phyloP scores from a whole-genome alignment of 805 yeast species.

The Saccharomycopsis sp. region DNA sequence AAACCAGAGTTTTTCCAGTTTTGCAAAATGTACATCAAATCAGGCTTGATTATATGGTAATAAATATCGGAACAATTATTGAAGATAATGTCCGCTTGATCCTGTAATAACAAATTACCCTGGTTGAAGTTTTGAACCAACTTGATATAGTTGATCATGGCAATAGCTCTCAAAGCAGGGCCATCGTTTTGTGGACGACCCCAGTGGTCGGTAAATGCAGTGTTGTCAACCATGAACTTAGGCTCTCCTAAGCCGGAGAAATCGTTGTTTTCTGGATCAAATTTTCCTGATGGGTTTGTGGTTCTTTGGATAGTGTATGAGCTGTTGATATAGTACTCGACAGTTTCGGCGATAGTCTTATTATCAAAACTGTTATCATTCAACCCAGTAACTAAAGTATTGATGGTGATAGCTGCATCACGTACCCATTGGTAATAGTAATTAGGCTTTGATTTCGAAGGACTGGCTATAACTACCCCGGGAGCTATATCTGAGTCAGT shows the following conservation, averaged over 20 bases:
- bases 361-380: conserved; percentile 34
- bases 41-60: conserved; percentile 48
- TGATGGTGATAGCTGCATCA: conserved; percentile 78
- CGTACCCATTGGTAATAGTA: conserved; percentile 89
- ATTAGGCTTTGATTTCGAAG: conserved; percentile 64
- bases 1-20: conserved; percentile 54
- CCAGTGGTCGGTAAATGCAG: conserved; percentile 64
- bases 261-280: conserved; percentile 28
- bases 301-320: conserved; percentile 56
- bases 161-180: conserved; percentile 72
- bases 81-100: conserved; percentile 20
- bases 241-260: conserved; percentile 81
- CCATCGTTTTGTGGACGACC: conserved; percentile 97
- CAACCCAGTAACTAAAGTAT: conserved; percentile 52
- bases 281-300: conserved; percentile 62
- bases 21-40: conserved; percentile 45
- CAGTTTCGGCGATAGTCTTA: conserved; percentile 27
- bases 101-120: conserved; percentile 1
- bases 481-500: conserved; percentile 35
- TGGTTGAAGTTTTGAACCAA: conserved; percentile 15
- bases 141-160: conserved; percentile 28
- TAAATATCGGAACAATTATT: conserved; percentile 30
- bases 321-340: conserved; percentile 61
- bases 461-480: conserved; percentile 84
- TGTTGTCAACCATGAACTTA: conserved; percentile 63